These are phyloP conservation scores for Lagenaria siceraria DNA, from an alignment of 306 rosid genomes.

Conservation along the genomic window DNA sequence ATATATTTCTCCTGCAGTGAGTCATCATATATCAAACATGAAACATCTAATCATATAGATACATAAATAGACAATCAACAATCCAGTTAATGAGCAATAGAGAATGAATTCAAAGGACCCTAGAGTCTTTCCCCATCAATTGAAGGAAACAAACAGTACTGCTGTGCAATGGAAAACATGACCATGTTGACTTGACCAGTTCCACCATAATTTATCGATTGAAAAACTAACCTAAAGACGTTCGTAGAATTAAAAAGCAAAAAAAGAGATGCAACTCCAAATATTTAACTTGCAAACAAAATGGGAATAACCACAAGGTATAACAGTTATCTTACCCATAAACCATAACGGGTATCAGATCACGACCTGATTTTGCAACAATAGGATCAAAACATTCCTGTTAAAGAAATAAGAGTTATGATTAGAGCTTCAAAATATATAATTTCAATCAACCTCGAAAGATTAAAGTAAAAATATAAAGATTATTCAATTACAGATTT, in stretches of 20 bases:
- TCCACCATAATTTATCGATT: not conserved
- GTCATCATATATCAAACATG: not conserved
- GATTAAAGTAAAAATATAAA: not conserved
- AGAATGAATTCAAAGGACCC: not conserved
- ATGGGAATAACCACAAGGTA: not conserved
- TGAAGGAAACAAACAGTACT: not conserved
- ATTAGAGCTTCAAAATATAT: not conserved
- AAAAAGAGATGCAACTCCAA: not conserved
- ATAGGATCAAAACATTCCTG: slow-evolving; percentile 99
- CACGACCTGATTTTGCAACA: slow-evolving; percentile 92
- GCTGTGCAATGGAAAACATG: not conserved
- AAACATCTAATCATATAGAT: not conserved
- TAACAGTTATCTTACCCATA: slow-evolving; percentile 55
- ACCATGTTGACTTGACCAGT: not conserved
- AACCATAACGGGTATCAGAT: slow-evolving; percentile 97
- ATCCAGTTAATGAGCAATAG: not conserved
- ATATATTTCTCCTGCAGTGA: slow-evolving; percentile 85
- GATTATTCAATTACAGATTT: not conserved
- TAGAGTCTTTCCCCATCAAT: not conserved
- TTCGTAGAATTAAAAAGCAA: not conserved
- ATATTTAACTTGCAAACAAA: not conserved
- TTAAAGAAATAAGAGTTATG: slow-evolving; percentile 12
- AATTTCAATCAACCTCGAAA: not conserved
- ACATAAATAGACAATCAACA: not conserved
- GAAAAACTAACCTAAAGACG: not conserved